Evolutionary conservation across 2,329 filamentous ascomycete species (phyloP), one percentile per base, ranked within the genome.

Genomic region (Paecilomyces formosus): DNA sequence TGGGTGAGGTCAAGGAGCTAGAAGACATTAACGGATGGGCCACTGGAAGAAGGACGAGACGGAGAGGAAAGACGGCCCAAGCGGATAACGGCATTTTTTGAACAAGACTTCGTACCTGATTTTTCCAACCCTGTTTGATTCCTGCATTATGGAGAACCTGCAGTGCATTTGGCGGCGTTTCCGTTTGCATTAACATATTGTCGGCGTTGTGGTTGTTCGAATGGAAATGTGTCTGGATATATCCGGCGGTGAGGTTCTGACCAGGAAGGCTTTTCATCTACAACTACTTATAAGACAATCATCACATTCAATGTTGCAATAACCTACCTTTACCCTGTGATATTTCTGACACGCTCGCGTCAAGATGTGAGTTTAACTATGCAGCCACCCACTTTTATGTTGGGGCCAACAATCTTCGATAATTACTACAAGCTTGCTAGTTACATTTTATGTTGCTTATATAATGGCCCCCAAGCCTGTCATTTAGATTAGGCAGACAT

Each of bases 11-110:
- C 7, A 64, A 63, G 53, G 73, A 75, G 45, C 53, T 73, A 21
- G 72, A 73, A 58, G 63, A 69, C 60, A 57, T 63, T 22, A 70
- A 54, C 55, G 58, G 71, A 13, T 73, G 72, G 72, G 69, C 68
- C 1, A 65, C 65, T 61, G 67, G 71, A 26, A 65, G 73, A 55
- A 69, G 72, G 54, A 76, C 73, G 8, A 69, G 72, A 57, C 68
- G 71, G 28, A 65, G 67, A 45, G 58, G 62, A 26, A 71, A 66
- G 56, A 54, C 55, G 24, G 58, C 64, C 15, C 65, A 66, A 58
- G 58, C 64, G 15, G 65, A 66, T 58, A 58, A 62, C 35, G 53
- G 58, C 13, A 54, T 49, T 21, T 55, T 58, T 35, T 61, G 52
- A 57, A 22, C 15, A 13, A 35, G 6, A 3, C 22, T 55, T n/a